These are phyloP conservation scores for Cyamopsis tetragonoloba DNA, from an alignment of 306 rosid genomes.

Conservation along the genomic window DNA sequence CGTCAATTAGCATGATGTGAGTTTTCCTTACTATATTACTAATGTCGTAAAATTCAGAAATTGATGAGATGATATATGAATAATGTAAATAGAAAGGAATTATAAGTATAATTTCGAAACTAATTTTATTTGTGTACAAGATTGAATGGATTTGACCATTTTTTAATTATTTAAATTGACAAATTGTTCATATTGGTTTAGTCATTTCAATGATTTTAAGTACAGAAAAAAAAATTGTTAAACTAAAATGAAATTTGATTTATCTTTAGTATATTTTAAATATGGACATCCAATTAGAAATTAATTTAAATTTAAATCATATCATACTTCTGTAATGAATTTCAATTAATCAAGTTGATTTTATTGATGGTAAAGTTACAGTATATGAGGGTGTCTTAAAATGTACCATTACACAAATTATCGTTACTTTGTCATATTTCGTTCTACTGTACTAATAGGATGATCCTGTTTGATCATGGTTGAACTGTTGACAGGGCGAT, in stretches of 20 bases:
- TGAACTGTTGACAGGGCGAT: conserved; percentile 42
- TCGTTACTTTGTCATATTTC: neutral
- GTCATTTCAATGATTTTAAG: neutral
- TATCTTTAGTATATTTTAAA: neutral
- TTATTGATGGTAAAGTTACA: neutral
- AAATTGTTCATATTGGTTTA: neutral
- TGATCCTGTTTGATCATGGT: neutral
- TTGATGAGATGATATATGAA: conserved; percentile 15
- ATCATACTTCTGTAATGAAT: neutral
- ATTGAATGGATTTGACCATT: neutral
- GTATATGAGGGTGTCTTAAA: neutral
- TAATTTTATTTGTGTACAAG: neutral
- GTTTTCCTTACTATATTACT: conserved; percentile 11
- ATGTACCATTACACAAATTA: neutral
- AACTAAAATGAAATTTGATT: neutral
- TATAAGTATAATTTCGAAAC: neutral
- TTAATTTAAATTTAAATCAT: conserved; percentile 10
- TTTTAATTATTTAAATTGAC: neutral
- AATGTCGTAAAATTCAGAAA: neutral
- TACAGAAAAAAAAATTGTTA: neutral
- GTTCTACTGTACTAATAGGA: conserved; percentile 2
- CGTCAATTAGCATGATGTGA: conserved; percentile 63
- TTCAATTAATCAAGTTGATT: neutral
- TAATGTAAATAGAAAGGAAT: neutral
- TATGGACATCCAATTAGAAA: neutral